These are phyloP conservation scores for Silybum marianum DNA, from an alignment of 129 eudicot genomes.

Conservation along the genomic window DNA sequence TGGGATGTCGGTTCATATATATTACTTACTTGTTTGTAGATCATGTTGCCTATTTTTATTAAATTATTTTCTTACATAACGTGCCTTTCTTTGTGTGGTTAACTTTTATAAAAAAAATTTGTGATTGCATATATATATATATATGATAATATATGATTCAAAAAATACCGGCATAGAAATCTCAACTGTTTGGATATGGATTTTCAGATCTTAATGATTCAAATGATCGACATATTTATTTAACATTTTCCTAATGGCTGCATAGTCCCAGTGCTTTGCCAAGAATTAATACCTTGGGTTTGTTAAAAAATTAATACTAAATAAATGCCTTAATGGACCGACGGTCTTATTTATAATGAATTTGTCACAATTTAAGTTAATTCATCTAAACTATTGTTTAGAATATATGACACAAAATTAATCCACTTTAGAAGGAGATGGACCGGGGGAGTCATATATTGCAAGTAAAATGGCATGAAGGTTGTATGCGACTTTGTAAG, in stretches of 20 bases:
- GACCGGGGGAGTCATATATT: background rate
- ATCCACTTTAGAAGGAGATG: too few relatives aligned
- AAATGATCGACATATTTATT: background rate
- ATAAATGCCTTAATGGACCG: background rate
- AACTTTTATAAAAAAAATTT: constrained; percentile 11
- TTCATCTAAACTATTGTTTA: background rate
- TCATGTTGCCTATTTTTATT: background rate
- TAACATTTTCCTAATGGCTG: background rate
- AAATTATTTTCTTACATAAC: background rate
- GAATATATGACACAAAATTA: too few relatives aligned
- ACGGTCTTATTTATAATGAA: background rate
- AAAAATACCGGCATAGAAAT: background rate
- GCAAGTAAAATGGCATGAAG: background rate
- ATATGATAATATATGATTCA: background rate
- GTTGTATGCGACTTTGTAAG: background rate
- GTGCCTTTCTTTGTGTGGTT: constrained; percentile 19
- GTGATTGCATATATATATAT: constrained; percentile 1
- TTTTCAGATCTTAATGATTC: background rate
- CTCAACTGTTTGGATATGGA: background rate
- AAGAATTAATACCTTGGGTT: background rate
- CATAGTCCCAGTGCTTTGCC: background rate
- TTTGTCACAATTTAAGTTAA: background rate
- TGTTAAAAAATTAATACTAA: background rate
- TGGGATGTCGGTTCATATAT: background rate
- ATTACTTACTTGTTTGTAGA: too few relatives aligned